Evolutionary conservation across 73 alveolate species (phyloP), one percentile per base, ranked within the genome.

Genomic region (Paramecium caudatum): DNA sequence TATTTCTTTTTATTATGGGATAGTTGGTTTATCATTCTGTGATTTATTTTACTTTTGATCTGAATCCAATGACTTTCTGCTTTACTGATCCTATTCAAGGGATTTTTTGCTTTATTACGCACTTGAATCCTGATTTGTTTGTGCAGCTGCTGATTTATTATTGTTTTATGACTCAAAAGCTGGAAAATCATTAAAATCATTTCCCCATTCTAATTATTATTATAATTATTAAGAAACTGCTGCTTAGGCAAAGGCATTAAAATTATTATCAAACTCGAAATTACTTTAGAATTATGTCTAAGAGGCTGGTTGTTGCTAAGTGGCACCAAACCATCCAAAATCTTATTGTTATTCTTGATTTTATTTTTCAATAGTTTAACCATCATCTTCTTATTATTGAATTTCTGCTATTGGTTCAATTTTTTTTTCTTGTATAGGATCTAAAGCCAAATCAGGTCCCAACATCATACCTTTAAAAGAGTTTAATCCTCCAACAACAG

Each of bases 301-400:
- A 68, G 12, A n/a, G n/a, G n/a, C n/a, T n/a, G n/a, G n/a, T n/a
- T n/a, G 12, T 10, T 15, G 55, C 6, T n/a, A 32, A 12, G 50
- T 32, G 9, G 69, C 88, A 21, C 68, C 88, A 41, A 74, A 74
- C 47, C 46, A 43, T 0, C 65, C 88, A 43, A 74, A 74, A 39
- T 74, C 88, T 21, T 45, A 19, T 7, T 37, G 16, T 0, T 25
- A 5, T 74, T 37, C 5, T 37, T 74, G 45, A 1, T 16, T 21
- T 41, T 41, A 17, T 74, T n/a, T n/a, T n/a, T 37, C 7, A 19
- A n/a, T 45, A 5, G 12, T 17, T 74, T 37, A 45, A 15, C 46
- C 88, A 41, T 23, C 46, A 16, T 74, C 62, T 27, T 74, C 88
- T 7, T 45, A 7, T 17, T n/a, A 30, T 33, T 7, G 25, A 15